Conservation (phyloP, 2,329 filamentous ascomycete species). For the Thyridium curvatum region DNA sequence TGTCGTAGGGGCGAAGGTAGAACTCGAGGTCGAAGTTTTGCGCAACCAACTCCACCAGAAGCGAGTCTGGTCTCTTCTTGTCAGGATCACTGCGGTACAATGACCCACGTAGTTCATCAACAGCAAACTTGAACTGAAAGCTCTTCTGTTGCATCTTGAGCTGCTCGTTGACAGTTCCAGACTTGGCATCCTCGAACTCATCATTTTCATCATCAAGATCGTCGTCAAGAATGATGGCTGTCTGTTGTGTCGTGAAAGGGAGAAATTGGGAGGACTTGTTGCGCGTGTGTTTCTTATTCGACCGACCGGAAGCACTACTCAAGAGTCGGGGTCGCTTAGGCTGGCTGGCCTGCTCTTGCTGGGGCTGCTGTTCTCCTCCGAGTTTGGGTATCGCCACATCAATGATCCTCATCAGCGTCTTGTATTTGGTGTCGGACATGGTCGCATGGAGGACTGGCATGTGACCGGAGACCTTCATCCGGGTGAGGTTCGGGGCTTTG, state of each 20-base stretch:
- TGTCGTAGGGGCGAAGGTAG: constrained; percentile 83
- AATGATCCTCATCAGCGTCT: constrained; percentile 90
- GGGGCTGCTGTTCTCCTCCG: constrained; percentile 33
- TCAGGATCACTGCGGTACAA: constrained; percentile 82
- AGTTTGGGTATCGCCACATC: constrained; percentile 92
- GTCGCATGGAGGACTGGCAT: constrained; percentile 87
- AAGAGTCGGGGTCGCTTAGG: constrained; percentile 36
- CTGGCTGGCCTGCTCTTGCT: constrained; percentile 2
- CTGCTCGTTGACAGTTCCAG: constrained; percentile 47
- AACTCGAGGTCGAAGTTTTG: constrained; percentile 84
- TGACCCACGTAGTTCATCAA: constrained; percentile 89
- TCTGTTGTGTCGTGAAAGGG: constrained; percentile 57
- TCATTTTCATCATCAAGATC: constrained; percentile 59
- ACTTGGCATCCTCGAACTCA: constrained; percentile 60
- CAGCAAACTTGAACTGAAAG: constrained; percentile 95
- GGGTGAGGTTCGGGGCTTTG: constrained; percentile 87
- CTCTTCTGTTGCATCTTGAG: constrained; percentile 79
- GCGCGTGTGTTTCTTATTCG: constrained; percentile 40
- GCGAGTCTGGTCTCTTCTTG: constrained; percentile 65
- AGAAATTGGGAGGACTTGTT: constrained; percentile 63
- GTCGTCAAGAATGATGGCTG: constrained; percentile 75
- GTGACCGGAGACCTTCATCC: constrained; percentile 84
- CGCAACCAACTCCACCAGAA: constrained; percentile 87
- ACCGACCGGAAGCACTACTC: constrained; percentile 39
- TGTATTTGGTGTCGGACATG: constrained; percentile 94